Evolutionary conservation across 75 land plant genomes (phyloP).

Genomic region (Picea glauca): DNA sequence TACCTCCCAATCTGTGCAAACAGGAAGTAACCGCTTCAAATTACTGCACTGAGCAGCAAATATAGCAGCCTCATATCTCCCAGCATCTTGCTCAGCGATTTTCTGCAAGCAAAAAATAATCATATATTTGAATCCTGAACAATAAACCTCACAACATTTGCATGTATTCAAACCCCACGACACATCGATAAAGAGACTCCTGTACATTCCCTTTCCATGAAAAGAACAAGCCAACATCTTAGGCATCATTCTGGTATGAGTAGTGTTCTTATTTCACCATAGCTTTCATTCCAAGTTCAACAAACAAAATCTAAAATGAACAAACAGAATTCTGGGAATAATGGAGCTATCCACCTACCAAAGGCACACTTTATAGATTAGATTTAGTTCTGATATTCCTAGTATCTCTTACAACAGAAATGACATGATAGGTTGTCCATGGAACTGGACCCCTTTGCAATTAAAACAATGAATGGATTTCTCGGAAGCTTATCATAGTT

Average conservation of each 20-base stretch:
- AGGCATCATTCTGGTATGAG: background rate
- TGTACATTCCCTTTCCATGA: background rate
- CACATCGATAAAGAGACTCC: background rate
- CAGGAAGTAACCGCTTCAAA: constrained; percentile 77
- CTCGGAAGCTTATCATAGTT: background rate
- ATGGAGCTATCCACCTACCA: background rate
- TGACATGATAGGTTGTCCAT: background rate
- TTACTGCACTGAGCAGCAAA: constrained; percentile 93
- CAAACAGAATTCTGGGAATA: background rate
- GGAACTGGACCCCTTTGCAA: background rate
- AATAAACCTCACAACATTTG: background rate
- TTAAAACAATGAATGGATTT: background rate
- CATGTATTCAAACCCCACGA: too few relatives aligned
- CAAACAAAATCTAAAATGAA: background rate
- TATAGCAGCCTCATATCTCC: constrained; percentile 86
- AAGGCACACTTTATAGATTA: background rate
- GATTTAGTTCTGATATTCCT: background rate
- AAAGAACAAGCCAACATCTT: background rate
- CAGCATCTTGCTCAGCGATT: constrained; percentile 75
- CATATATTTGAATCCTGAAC: too few relatives aligned
- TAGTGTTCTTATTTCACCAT: background rate
- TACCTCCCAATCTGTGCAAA: constrained; percentile 98
- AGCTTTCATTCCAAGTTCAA: background rate
- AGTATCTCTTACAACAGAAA: background rate
- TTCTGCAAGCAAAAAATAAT: constrained; percentile 35